Evolutionary conservation across 306 rosid species (phyloP), one percentile per base, ranked within the genome.

Genomic region (Vigna mungo): DNA sequence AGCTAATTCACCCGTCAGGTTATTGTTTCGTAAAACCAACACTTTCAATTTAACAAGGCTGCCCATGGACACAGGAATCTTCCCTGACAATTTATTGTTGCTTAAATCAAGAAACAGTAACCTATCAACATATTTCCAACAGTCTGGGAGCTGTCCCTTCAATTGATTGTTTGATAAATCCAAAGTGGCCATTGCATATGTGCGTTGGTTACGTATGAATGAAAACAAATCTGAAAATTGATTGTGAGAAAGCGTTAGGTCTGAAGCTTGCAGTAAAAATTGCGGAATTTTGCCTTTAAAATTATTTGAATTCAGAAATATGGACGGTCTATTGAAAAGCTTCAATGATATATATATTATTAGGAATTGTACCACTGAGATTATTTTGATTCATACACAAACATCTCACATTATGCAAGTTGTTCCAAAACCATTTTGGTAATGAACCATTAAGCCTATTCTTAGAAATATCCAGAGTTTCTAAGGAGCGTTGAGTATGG

Each of bases 361-460:
- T 62, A 3, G 78, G 78, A 62, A 62, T 79, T 23, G 14, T 2
- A 25, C 73, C 73, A 0, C 0, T 3, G 15, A 79, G 60, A 52
- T 71, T 71, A 48, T 79, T 79, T 39, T 39, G 1, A 6, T 68
- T 62, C 41, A 71, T 71, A 72, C 71, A 9, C 48, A 79, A 0
- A 0, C 0, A 0, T 0, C 0, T 0, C 0, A 39, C 2, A 14
- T 23, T 4, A 23, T 25, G 25, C 0, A n/a, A 37, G 9, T n/a
- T 36, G 0, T 9, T 1, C 84, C 79, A 80, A 73, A 80, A 20
- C 69, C 79, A 53, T 4, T 61, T 46, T 3, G 81, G 46, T 41
- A 41, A 6, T 9, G 12, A 2, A 41, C 36, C 36, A 41, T 2
- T 36, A 6, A 36, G 39, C 39, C 39, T 6, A 36, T 36, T 36